Conservation (phyloP, 345 rosid genomes). For the Erodium maritimum region DNA sequence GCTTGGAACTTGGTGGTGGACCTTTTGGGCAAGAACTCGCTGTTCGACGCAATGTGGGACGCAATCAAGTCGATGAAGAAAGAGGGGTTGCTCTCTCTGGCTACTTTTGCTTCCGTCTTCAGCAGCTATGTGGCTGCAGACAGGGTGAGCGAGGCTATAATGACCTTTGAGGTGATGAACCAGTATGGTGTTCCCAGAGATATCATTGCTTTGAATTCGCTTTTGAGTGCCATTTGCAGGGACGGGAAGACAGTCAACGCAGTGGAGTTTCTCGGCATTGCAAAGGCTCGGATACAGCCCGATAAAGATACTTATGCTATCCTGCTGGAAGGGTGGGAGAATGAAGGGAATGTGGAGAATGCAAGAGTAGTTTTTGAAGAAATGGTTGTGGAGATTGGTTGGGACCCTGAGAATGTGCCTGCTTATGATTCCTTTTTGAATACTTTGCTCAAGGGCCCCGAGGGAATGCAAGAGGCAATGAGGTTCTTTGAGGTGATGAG, state of each 20-base stretch:
- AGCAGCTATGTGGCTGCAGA: slow-evolving; percentile 37
- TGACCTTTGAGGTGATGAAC: slow-evolving; percentile 45
- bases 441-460: slow-evolving; percentile 31
- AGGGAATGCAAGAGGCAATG: slow-evolving; percentile 30
- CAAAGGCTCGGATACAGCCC: slow-evolving; percentile 25
- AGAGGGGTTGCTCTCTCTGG: slow-evolving; percentile 34
- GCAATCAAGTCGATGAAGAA: slow-evolving; percentile 44
- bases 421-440: slow-evolving; percentile 39
- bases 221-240: slow-evolving; percentile 54
- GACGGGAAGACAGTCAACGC: slow-evolving; percentile 35
- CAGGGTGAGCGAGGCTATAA: slow-evolving; percentile 28
- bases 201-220: slow-evolving; percentile 39
- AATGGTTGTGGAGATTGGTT: slow-evolving; percentile 42
- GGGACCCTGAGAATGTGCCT: slow-evolving; percentile 40
- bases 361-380: slow-evolving; percentile 27
- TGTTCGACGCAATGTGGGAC: slow-evolving; percentile 67
- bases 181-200: slow-evolving; percentile 33
- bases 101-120: slow-evolving; percentile 56
- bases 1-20: slow-evolving; percentile 66
- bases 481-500: slow-evolving; percentile 20
- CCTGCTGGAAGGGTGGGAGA: slow-evolving; percentile 56
- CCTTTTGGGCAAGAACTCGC: slow-evolving; percentile 40
- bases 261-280: slow-evolving; percentile 24
- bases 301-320: slow-evolving; percentile 45
- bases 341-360: slow-evolving; percentile 25